These are phyloP conservation scores for Candida awuae DNA, from an alignment of 805 yeast species.

Conservation along the genomic window DNA sequence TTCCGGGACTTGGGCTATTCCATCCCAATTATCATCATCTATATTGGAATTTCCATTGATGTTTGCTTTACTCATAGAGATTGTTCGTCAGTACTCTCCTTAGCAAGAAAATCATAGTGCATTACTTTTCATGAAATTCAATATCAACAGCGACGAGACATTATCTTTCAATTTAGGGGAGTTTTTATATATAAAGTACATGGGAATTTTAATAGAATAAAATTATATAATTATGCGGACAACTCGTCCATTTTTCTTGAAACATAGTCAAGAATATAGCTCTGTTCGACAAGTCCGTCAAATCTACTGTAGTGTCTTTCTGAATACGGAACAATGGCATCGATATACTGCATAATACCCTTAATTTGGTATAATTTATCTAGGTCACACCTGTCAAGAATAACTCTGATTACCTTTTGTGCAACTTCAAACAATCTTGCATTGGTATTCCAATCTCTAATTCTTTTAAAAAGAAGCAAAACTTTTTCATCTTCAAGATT, in stretches of 20 bases:
- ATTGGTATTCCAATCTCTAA: slow-evolving; percentile 94
- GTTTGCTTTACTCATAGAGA: too few species aligned
- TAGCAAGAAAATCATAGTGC: too few species aligned
- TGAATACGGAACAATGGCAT: slow-evolving; percentile 78
- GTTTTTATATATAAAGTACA: background rate
- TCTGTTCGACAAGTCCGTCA: slow-evolving; percentile 76
- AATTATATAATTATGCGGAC: slow-evolving; percentile 7
- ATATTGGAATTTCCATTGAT: too few species aligned
- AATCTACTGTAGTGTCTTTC: slow-evolving; percentile 76
- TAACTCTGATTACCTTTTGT: slow-evolving; percentile 63
- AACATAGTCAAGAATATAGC: slow-evolving; percentile 77
- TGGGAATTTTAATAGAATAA: background rate
- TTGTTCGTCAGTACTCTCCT: too few species aligned
- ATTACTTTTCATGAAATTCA: too few species aligned
- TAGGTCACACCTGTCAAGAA: slow-evolving; percentile 48
- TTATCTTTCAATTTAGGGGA: background rate
- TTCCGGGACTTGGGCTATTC: slow-evolving; percentile 20
- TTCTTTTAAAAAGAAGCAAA: slow-evolving; percentile 53
- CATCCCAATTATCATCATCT: slow-evolving; percentile 23
- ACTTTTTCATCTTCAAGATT: slow-evolving; percentile 54
- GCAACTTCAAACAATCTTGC: slow-evolving; percentile 72
- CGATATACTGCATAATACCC: slow-evolving; percentile 60
- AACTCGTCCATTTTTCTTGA: slow-evolving; percentile 63
- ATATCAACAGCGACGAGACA: background rate
- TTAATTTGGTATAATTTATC: slow-evolving; percentile 54